Evolutionary conservation across 2,329 filamentous ascomycete species (phyloP).

Genomic region (Aspergillus flavus): DNA sequence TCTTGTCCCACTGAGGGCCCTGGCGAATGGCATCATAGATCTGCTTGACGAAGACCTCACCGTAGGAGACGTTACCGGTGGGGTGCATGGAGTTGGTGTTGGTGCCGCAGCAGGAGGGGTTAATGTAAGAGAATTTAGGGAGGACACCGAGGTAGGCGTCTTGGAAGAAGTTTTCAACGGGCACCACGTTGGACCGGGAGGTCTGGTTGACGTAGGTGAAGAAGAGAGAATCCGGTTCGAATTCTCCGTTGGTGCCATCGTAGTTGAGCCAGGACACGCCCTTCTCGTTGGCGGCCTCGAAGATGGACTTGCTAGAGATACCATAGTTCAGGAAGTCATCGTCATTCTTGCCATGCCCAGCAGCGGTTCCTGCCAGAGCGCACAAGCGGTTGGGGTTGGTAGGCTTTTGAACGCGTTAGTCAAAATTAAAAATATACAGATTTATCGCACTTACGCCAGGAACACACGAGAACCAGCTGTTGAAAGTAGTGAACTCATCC

Average conservation of each 20-base stretch:
- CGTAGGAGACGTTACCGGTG: conserved; percentile 38
- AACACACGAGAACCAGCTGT: conserved; percentile 49
- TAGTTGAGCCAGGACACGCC: conserved; percentile 42
- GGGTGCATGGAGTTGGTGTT: conserved; percentile 42
- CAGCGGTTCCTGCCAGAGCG: conserved; percentile 34
- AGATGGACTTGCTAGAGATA: conserved; percentile 40
- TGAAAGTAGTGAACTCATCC: conserved; percentile 48
- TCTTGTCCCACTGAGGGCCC: conserved; percentile 39
- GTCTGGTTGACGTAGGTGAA: conserved; percentile 43
- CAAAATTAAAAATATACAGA: not conserved
- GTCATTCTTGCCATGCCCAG: conserved; percentile 39
- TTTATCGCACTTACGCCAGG: conserved; percentile 42
- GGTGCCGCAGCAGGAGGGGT: conserved; percentile 44
- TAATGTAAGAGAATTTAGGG: conserved; percentile 39
- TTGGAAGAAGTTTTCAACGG: conserved; percentile 36
- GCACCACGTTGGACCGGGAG: conserved; percentile 30
- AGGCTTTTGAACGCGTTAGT: conserved; percentile 31
- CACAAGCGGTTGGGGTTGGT: conserved; percentile 48
- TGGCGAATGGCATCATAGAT: conserved; percentile 40
- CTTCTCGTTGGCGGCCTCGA: conserved; percentile 41
- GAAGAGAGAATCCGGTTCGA: conserved; percentile 34
- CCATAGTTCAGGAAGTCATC: conserved; percentile 27
- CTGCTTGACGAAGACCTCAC: conserved; percentile 39
- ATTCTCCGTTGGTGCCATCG: conserved; percentile 26
- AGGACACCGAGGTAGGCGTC: conserved; percentile 36